Evolutionary conservation across 176 grass and related monocot genomes (phyloP), one percentile per base, ranked within the genome.

Genomic region (Raddia distichophylla): DNA sequence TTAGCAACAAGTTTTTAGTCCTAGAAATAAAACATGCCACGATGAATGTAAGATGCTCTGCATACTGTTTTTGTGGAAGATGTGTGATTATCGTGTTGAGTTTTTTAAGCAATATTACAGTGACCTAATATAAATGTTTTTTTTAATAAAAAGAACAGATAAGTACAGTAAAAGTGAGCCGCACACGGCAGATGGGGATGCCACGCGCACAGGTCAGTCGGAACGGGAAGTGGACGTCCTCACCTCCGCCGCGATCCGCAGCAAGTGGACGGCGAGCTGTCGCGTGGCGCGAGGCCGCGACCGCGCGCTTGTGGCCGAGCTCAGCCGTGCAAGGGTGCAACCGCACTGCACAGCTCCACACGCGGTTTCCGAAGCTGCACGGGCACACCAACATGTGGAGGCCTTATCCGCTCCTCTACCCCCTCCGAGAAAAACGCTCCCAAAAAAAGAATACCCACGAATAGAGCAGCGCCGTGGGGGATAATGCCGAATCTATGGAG

Each of bases 401-500:
- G 32, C 62, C 77, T 90, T 93, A 90, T 93, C 91, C 81, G 33
- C 71, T 81, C 74, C 69, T 10, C 10, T 1, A 33, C 50, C 18
- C 58, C 76, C 40, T 78, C 74, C 46, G 2, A 44, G 7, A 15
- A 60, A 78, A 59, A 6, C 57, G 37, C 37, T 40, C 4, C 37
- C 37, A 40, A 40, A 48, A 69, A 54, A 8, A 18, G 42, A 85
- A 49, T 15, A 22, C 18, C 3, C 7, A 48, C 4, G 59, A 8
- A 33, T 20, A 74, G n/a, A 54, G 32, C 34, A 53, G 37, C 53
- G 58, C 10, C 1, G 60, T 45, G 37, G 40, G 58, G 35, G 88
- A 90, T 90, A 83, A 90, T 48, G 48, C 27, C 73, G 83, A 90
- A 74, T 86, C 88, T 65, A 19, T 80, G 18, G 44, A 12, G 37